Base-by-base conservation (phyloP, 139 green algal genomes). In the Chlamydomonas sp. region DNA sequence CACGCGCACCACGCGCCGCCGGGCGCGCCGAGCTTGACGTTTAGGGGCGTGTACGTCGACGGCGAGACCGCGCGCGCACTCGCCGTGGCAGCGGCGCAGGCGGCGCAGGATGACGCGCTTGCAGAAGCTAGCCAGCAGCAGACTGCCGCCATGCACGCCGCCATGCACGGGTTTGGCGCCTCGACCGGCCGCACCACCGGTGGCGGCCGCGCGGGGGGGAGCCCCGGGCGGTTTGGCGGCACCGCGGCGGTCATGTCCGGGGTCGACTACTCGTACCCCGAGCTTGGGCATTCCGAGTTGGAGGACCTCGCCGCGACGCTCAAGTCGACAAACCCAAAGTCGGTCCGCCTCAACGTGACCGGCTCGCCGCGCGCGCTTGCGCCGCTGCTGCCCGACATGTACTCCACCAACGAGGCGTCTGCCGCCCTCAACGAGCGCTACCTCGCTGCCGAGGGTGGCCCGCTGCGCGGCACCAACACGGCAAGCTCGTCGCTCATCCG, bases 281-380 rank as follows among this genome's bases (percentile, higher is more conserved):
- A 73, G 24, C 54, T 76, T 1, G 73, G 48, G 24, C 71, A 73
- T 50, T 67, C 33, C 48, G 48, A 28, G 16, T 20, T 68, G 5
- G 30, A 10, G 13, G 31, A 68, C 39, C 8, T 28, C 31, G 22
- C 8, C 5, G 34, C 31, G 8, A 5, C 34, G 34, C 34, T 68
- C 13, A 68, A 68, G 26, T 22, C 54, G 24, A 36, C 54, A 13
- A 68, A 10, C 16, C 6, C 31, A 29, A 68, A 47, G 60, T 49
- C 30, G 8, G 31, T 28, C 39, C 8, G 10, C 13, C 30, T 68
- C 31, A 30, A 89, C 65, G 78, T 89, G 60, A 85, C 86, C 47
- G 83, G 83, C 1, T 73, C 81, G 65, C 77, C 77, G 0, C 71
- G 83, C 16, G 36, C 37, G 28, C 34, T 60, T 22, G 71, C 71